Evolutionary conservation across 805 yeast species (phyloP).

Genomic region (Candida railenensis): DNA sequence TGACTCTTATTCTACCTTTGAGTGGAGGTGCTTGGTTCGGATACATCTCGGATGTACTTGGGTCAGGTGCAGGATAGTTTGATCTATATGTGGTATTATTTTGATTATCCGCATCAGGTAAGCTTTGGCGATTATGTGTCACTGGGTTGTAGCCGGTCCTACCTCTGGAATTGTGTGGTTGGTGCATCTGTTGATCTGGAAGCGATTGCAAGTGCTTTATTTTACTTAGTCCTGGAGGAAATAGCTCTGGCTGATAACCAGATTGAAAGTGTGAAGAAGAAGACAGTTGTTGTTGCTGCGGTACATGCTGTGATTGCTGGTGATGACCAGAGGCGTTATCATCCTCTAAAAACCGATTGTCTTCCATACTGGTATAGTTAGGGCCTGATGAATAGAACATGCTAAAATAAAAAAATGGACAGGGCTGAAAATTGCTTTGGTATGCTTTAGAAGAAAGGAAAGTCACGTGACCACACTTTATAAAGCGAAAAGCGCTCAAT

Average conservation of each 20-base stretch:
- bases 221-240: not conserved
- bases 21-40: not conserved
- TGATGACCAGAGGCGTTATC: not conserved
- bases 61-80: not conserved
- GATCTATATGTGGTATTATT: not conserved
- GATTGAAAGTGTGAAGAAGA: not conserved
- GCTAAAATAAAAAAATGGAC: not conserved
- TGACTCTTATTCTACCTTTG: constrained; percentile 38
- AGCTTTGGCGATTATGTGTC: not conserved
- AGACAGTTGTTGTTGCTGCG: not conserved
- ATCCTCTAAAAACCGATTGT: not conserved
- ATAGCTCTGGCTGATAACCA: not conserved
- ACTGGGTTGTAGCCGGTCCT: not conserved
- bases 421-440: not conserved
- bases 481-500: no score
- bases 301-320: not conserved
- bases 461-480: no score
- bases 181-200: not conserved
- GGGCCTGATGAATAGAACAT: not conserved
- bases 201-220: not conserved
- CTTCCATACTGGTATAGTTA: not conserved
- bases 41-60: not conserved
- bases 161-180: not conserved
- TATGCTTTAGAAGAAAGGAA: no score
- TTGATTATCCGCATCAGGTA: not conserved